A percentile compares a stretch with the other conserved stretches of the same genome.
These are phyloP conservation scores for Sporothrix globosa DNA, from an alignment of 2,329 filamentous ascomycete species.

Conservation along the genomic window DNA sequence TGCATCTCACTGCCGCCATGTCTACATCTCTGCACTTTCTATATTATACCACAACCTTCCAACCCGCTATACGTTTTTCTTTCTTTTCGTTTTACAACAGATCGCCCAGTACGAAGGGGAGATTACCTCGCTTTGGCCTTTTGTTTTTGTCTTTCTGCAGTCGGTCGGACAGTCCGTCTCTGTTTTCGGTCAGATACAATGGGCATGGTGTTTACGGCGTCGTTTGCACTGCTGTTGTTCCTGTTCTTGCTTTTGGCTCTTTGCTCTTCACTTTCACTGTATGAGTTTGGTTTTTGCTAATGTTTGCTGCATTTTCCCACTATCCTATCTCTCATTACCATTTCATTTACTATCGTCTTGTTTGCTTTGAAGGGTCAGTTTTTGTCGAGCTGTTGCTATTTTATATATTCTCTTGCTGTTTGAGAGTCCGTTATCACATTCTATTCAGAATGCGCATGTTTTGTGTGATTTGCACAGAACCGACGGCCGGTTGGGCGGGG, in stretches of 20 bases:
- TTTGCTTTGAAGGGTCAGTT: no score
- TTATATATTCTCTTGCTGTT: no score
- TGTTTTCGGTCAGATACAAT: conserved; percentile 29
- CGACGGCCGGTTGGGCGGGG: background rate
- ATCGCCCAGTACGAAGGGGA: background rate
- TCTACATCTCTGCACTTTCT: background rate
- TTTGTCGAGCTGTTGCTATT: background rate
- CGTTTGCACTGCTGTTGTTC: conserved; percentile 32
- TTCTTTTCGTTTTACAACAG: background rate
- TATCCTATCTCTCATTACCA: conserved; percentile 8
- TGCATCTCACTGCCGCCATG: background rate
- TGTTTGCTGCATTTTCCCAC: background rate
- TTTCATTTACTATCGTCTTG: background rate
- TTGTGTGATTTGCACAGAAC: conserved; percentile 3
- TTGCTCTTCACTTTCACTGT: background rate
- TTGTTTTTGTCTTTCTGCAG: conserved; percentile 29
- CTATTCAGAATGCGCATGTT: background rate
- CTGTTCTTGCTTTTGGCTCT: background rate
- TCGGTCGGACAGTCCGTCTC: background rate
- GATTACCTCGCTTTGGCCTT: conserved; percentile 21
- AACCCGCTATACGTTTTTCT: background rate
- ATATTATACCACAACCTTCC: background rate
- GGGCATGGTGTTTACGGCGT: conserved; percentile 51
- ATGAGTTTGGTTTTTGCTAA: background rate
- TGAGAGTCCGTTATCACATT: background rate